Evolutionary conservation across 2,329 filamentous ascomycete species (phyloP), one percentile per base, ranked within the genome.

Genomic region (Arthroderma sp.): DNA sequence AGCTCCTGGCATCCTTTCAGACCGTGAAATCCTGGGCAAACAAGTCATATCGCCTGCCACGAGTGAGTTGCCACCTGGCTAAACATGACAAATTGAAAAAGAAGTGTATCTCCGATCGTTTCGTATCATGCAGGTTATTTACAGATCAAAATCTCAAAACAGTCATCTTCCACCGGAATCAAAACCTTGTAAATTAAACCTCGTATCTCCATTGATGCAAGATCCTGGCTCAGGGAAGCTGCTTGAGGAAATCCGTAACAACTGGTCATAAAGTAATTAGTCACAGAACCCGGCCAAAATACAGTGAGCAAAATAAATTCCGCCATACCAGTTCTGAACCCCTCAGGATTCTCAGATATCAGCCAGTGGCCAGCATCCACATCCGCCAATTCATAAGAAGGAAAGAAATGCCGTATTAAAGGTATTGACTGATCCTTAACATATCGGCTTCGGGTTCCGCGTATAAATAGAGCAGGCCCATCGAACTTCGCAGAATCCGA

Each of bases 341-440:
- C 79, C 57, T 86, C 78, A 0, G 86, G 85, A 54, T 86, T 81
- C 68, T 94, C 86, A n/a, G 83, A 85, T 50, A 89, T 87, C 4
- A 94, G 69, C 86, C 86, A 94, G 61, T 94, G 86, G 0, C 86
- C 86, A 6, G 80, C 75, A 33, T 91, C 80, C 30, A 94, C 67
- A 63, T 89, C 82, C 40, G 71, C 76, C 29, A 91, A 57, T 58
- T 77, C 67, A 57, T 91, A 94, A 27, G 71, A 70, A 7, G 86
- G 86, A 57, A 94, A 94, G 65, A 93, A 91, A 50, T 49, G 40
- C 0, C 49, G 50, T 9, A 63, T 60, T 1, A 54, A 34, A 0
- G 58, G 56, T 31, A 63, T 47, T 2, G 53, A 47, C 40, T 56
- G 53, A 44, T 61, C 56, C 3, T 53, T 50, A 15, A 61, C 53